Percentiles rank a stretch among this genome's conserved stretches.
Conservation (phyloP, 2,329 filamentous ascomycete species). For the Zopfia rhizophila region DNA sequence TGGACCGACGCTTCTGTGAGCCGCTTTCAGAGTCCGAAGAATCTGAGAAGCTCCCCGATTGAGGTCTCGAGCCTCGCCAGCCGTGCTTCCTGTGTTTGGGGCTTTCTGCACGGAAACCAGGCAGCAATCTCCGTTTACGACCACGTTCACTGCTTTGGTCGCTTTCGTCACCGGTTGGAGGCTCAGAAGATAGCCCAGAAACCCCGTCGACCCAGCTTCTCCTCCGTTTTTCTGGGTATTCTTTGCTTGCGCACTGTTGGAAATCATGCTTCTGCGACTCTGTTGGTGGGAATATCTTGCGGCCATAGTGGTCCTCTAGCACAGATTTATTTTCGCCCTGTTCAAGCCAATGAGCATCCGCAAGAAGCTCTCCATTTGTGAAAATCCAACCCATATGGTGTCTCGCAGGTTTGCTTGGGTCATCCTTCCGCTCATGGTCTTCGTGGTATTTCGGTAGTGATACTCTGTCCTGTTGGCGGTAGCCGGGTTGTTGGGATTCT, state of each 20-base stretch:
- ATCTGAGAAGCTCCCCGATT: slow-evolving; percentile 41
- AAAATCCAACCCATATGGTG: slow-evolving; percentile 87
- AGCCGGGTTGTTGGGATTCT: slow-evolving; percentile 51
- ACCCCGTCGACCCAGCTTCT: slow-evolving; percentile 46
- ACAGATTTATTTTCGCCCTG: slow-evolving; percentile 80
- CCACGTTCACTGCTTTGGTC: slow-evolving; percentile 50
- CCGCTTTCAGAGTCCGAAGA: slow-evolving; percentile 57
- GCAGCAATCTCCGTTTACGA: slow-evolving; percentile 45
- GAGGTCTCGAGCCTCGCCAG: slow-evolving; percentile 39
- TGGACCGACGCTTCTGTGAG: slow-evolving; percentile 58
- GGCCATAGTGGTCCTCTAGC: slow-evolving; percentile 82
- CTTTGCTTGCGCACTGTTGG: slow-evolving; percentile 45
- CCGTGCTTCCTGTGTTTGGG: slow-evolving; percentile 42
- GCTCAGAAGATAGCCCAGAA: slow-evolving; percentile 36
- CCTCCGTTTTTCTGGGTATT: slow-evolving; percentile 44
- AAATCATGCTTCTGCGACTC: slow-evolving; percentile 37
- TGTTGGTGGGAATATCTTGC: slow-evolving; percentile 70
- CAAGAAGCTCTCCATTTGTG: slow-evolving; percentile 84
- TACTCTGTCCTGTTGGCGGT: slow-evolving; percentile 50
- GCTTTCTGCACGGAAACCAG: slow-evolving; percentile 46
- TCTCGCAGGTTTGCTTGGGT: slow-evolving; percentile 69
- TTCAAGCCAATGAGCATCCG: slow-evolving; percentile 91
- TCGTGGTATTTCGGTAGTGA: slow-evolving; percentile 44
- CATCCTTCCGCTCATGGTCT: slow-evolving; percentile 33
- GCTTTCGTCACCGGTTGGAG: slow-evolving; percentile 48